A percentile compares a stretch with the other conserved stretches of the same genome.
Evolutionary conservation across 2,329 filamentous ascomycete genomes (phyloP).

Genomic region (Amauroascus verrucosus): DNA sequence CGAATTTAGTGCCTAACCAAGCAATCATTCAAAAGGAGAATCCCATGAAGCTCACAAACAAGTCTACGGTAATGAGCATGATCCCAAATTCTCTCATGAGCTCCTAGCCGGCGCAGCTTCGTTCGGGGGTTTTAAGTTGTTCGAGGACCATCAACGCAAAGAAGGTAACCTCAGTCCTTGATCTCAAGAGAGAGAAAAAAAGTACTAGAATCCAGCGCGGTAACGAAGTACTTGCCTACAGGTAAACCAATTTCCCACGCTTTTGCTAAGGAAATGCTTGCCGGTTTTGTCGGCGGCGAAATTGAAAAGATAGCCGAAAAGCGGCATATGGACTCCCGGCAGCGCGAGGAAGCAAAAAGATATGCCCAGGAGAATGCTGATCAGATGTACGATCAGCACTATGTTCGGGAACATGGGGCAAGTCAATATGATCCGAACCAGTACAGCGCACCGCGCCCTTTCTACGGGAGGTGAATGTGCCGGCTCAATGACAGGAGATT

Average conservation of each 20-base stretch:
- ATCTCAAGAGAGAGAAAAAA: background rate
- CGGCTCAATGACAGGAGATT: no score
- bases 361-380: constrained; percentile 48
- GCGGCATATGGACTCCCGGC: constrained; percentile 51
- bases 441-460: background rate
- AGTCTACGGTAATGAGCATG: constrained; percentile 44
- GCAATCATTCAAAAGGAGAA: constrained; percentile 17
- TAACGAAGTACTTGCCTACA: constrained; percentile 22
- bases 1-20: background rate
- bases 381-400: constrained; percentile 15
- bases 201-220: background rate
- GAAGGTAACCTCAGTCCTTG: constrained; percentile 44
- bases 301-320: constrained; percentile 65
- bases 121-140: constrained; percentile 71
- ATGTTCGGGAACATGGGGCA: constrained; percentile 7
- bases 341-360: constrained; percentile 50
- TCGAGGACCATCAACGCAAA: constrained; percentile 60
- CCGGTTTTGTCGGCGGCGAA: constrained; percentile 64
- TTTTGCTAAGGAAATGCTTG: constrained; percentile 67
- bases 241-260: constrained; percentile 59
- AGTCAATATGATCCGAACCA: constrained; percentile 6
- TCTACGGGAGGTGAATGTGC: background rate
- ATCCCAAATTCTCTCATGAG: constrained; percentile 61
- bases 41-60: constrained; percentile 35
- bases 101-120: constrained; percentile 63